phyloP scores from a whole-genome alignment of 2,329 filamentous ascomycete genomes.

The Colletotrichum sp. region DNA sequence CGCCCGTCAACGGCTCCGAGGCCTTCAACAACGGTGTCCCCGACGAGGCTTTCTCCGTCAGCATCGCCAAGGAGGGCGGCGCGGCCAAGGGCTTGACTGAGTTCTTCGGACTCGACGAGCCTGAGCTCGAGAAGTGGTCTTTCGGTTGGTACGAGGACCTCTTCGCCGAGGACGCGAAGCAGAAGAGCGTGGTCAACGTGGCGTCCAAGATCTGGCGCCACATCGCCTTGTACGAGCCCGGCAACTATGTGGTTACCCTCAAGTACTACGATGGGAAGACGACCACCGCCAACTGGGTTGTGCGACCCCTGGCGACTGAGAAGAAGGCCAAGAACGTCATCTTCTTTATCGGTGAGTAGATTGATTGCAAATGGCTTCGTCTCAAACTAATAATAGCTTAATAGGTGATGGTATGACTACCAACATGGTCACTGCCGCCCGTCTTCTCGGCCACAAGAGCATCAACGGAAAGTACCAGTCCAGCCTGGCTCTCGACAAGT shows the following conservation, averaged over 20 bases:
- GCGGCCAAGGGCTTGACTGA: constrained; percentile 60
- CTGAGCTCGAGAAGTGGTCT: constrained; percentile 78
- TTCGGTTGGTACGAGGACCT: constrained; percentile 88
- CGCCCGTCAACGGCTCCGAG: constrained; percentile 81
- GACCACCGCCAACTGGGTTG: constrained; percentile 78
- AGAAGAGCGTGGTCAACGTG: constrained; percentile 78
- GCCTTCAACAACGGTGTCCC: constrained; percentile 71
- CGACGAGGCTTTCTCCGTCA: constrained; percentile 78
- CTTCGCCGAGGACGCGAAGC: constrained; percentile 75
- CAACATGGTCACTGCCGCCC: constrained; percentile 80
- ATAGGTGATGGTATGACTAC: constrained; percentile 68
- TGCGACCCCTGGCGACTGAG: constrained; percentile 71
- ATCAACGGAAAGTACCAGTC: constrained; percentile 86
- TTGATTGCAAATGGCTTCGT: not conserved
- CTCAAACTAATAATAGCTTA: not conserved
- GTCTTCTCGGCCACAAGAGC: constrained; percentile 80
- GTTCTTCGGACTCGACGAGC: constrained; percentile 79
- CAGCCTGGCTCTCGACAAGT: constrained; percentile 78
- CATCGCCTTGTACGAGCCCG: constrained; percentile 78
- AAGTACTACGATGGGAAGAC: constrained; percentile 75
- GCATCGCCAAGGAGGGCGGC: constrained; percentile 69
- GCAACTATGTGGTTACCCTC: constrained; percentile 78
- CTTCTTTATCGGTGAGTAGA: constrained; percentile 73
- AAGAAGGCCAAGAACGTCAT: constrained; percentile 86
- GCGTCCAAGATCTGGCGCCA: constrained; percentile 80